Base-by-base conservation (phyloP, 352 stramenopile species). In the Phytophthora rubi region DNA sequence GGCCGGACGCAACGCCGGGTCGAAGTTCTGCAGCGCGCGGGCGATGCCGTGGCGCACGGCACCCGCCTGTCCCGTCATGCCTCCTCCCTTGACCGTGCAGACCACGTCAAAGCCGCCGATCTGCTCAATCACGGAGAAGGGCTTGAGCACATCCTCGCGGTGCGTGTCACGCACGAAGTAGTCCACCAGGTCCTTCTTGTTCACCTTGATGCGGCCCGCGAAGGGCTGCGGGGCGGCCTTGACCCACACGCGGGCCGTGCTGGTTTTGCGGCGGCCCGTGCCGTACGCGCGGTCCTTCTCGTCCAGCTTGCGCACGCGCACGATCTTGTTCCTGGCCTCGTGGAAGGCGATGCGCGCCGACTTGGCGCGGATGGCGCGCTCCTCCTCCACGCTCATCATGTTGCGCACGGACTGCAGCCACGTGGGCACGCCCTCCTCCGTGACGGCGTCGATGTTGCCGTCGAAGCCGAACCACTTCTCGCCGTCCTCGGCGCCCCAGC, bases 191-290 rank as follows among this genome's bases (percentile, higher is more conserved):
- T 97, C 90, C 76, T 92, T 97, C 71, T 96, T 93, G 87, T 99
- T 99, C 64, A 99, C 84, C 42, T 83, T 76, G 58, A 99, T 91
- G 65, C 86, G 81, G 45, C 96, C 96, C 8, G 81, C 81, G 47
- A 97, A 98, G 7, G 88, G 86, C 71, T 78, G 66, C 13, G 67
- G 76, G 28, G 71, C 78, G 37, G 86, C 86, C 69, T 98, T 96
- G 68, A 99, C 89, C 93, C 94, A 99, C 61, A 99, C 97, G 48
- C 94, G 89, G 8, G 97, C 96, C 37, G 88, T 88, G 45, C 91
- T 93, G n/a, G 88, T 98, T 83, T 99, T 99, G 13, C 97, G 94
- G 49, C 93, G 92, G 51, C 95, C 95, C 32, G 94, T 95, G 59
- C 92, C 95, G 76, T 98, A 96, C 44, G 89, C 87, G 48, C 89